These are phyloP conservation scores for Alternaria conjuncta DNA, from an alignment of 2,329 filamentous ascomycete genomes.

Conservation along the genomic window DNA sequence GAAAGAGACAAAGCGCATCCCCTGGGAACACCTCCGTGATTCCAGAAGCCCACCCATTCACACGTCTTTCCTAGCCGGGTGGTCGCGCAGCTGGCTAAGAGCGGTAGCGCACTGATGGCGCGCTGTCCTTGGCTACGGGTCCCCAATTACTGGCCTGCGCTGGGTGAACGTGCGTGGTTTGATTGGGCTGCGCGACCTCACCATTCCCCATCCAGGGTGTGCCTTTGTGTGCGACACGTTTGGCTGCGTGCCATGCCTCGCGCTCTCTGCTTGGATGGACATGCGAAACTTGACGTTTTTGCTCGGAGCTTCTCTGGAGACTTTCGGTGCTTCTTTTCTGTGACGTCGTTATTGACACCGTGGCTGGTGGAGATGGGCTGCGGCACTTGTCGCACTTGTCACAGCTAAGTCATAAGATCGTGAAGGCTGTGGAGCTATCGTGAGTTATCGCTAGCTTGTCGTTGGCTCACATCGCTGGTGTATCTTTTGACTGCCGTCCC, in stretches of 20 bases:
- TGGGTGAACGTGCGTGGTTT: slow-evolving; percentile 21
- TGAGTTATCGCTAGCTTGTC: slow-evolving; percentile 18
- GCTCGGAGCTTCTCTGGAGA: slow-evolving; percentile 12
- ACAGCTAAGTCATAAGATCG: slow-evolving; percentile 14
- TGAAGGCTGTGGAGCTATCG: slow-evolving; percentile 15
- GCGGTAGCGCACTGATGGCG: slow-evolving; percentile 5
- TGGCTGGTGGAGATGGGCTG: not conserved
- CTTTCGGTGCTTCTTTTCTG: slow-evolving; percentile 5
- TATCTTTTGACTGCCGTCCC: slow-evolving; percentile 8
- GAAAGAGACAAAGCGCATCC: slow-evolving; percentile 6
- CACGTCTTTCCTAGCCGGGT: slow-evolving; percentile 22
- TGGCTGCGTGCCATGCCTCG: slow-evolving; percentile 17
- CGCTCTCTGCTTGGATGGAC: slow-evolving; percentile 11
- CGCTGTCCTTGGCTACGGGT: slow-evolving; percentile 12
- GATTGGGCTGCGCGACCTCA: slow-evolving; percentile 20
- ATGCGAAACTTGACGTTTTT: slow-evolving; percentile 6
- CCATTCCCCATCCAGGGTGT: not conserved
- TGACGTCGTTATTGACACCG: slow-evolving; percentile 8
- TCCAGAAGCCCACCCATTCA: slow-evolving; percentile 19
- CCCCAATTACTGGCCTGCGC: slow-evolving; percentile 18
- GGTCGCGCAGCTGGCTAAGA: slow-evolving; percentile 13
- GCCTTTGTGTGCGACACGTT: slow-evolving; percentile 8
- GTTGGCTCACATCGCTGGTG: slow-evolving; percentile 3
- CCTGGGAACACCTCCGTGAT: slow-evolving; percentile 3
- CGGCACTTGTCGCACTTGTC: not conserved